These are phyloP conservation scores for Phaffia tasmanica DNA, from an alignment of 768 basidiomycete species.

Conservation along the genomic window DNA sequence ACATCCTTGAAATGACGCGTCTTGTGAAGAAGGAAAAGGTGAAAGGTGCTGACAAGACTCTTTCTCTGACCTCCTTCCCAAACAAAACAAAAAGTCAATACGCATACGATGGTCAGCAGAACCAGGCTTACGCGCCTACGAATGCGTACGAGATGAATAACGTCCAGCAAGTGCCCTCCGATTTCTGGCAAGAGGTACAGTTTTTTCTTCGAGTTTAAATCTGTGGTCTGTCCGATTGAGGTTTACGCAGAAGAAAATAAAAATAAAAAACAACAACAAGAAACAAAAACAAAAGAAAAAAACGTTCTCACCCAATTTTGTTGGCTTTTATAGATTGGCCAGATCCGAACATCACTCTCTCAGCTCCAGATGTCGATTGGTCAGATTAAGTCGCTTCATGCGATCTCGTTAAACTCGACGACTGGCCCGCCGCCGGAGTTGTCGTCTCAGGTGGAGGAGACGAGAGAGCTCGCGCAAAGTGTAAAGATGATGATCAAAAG, in stretches of 20 bases:
- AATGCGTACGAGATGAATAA: conserved; percentile 34
- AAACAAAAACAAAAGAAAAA: too few species aligned
- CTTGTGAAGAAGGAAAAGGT: too few species aligned
- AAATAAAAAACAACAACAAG: too few species aligned
- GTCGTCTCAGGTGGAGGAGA: conserved; percentile 26
- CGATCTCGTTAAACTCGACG: conserved; percentile 36
- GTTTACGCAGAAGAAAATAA: too few species aligned
- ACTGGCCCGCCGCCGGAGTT: conserved; percentile 24
- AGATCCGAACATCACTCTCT: conserved; percentile 16
- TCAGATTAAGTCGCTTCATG: conserved; percentile 32
- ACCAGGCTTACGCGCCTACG: conserved; percentile 28
- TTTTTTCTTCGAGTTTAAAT: neutral
- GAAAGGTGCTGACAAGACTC: too few species aligned
- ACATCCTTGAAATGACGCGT: too few species aligned
- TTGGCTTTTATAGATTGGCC: conserved; percentile 13
- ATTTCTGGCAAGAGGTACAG: neutral
- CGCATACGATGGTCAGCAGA: conserved; percentile 35
- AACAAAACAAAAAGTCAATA: too few species aligned
- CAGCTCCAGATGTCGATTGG: conserved; percentile 17
- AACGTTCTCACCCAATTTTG: neutral
- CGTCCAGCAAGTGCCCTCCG: conserved; percentile 13
- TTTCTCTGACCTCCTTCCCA: too few species aligned
- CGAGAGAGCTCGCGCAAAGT: conserved; percentile 39
- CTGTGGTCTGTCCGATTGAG: neutral
- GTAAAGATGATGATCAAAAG: conserved; percentile 40